Base-by-base conservation (phyloP, 192 early-diverging fungal species). In the Mortierella antarctica region DNA sequence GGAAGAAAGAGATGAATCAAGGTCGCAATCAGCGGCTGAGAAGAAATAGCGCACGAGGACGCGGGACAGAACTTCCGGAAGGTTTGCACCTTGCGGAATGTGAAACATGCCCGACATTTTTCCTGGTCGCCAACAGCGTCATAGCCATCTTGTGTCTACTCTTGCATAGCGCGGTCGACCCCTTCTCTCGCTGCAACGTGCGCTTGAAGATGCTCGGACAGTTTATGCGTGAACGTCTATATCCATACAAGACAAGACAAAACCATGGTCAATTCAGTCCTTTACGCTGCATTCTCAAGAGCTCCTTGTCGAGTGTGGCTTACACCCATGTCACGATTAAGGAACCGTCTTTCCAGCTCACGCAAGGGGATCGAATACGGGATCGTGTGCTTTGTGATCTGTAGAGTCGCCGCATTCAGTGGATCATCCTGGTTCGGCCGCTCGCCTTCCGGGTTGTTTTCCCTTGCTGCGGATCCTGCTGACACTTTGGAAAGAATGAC, bases 291-390 rank as follows among this genome's bases (percentile, higher is more conserved):
- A 3, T 1, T 18, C 17, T 2, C 18, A 56, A 11, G 1, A 15
- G n/a, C 1, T 17, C 17, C 31, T 3, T 31, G 3, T 31, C 31
- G 31, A 31, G 31, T 31, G 31, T 31, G 31, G 21, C 76, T 66
- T 80, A 85, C 87, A 47, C 75, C 74, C 31, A 83, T 63, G 48
- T 89, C 81, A 6, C 67, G n/a, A 46, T 86, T 83, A 12, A 89
- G 68, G 60, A 82, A 82, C 8, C 50, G 62, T 60, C 74, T 79
- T 39, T 66, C 82, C 48, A 87, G 47, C 10, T 71, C 69, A 6
- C 70, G 53, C 6, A 89, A 46, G 5, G 79, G 84, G 41, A 89
- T 85, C 73, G 84, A 86, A 49, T 76, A 73, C 4, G 88, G 88
- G 13, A 89, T 74, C n/a, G 86, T 89, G 46, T 89, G 84, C 44